A percentile compares a stretch with the other conserved stretches of the same genome.
Evolutionary conservation across 495 filamentous ascomycete genomes (phyloP).

Genomic region (Diplogelasinospora grovesii): DNA sequence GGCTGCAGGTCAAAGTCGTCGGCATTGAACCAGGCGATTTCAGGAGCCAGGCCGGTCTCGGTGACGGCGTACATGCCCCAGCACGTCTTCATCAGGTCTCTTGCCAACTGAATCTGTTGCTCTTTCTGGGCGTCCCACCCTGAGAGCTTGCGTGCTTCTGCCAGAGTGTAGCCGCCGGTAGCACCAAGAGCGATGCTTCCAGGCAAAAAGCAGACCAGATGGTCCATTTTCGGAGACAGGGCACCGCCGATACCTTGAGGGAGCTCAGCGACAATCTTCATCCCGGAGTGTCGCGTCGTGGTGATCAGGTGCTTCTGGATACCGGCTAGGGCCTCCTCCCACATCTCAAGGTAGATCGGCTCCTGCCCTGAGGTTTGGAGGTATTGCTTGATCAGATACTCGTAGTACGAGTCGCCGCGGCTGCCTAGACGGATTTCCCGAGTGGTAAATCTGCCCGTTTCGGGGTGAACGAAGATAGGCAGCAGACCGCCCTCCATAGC

Average conservation of each 20-base stretch:
- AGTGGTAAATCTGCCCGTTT: slow-evolving; percentile 67
- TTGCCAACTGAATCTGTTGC: slow-evolving; percentile 76
- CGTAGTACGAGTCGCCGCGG: slow-evolving; percentile 94
- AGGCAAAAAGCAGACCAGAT: slow-evolving; percentile 95
- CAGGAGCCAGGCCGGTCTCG: slow-evolving; percentile 79
- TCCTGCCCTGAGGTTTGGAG: slow-evolving; percentile 85
- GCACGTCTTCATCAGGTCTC: slow-evolving; percentile 92
- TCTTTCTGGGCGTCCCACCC: slow-evolving; percentile 75
- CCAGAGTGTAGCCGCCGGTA: slow-evolving; percentile 68
- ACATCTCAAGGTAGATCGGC: slow-evolving; percentile 82
- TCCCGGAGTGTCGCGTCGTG: slow-evolving; percentile 69
- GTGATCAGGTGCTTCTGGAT: slow-evolving; percentile 88
- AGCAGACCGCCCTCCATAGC: slow-evolving; percentile 72
- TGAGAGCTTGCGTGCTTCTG: slow-evolving; percentile 62
- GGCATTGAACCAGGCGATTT: slow-evolving; percentile 85
- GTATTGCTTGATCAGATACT: slow-evolving; percentile 96
- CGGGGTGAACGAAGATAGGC: slow-evolving; percentile 84
- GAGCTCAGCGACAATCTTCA: slow-evolving; percentile 83
- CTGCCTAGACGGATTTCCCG: slow-evolving; percentile 86
- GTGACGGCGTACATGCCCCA: slow-evolving; percentile 93
- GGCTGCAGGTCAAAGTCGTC: slow-evolving; percentile 54
- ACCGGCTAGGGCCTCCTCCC: slow-evolving; percentile 77
- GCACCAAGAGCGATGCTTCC: slow-evolving; percentile 87
- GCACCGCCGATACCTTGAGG: slow-evolving; percentile 60
- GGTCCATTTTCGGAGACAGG: slow-evolving; percentile 90